A percentile compares a stretch with the other conserved stretches of the same genome.
phyloP scores from a whole-genome alignment of 805 yeast genomes.

The Saturnispora dispora region DNA sequence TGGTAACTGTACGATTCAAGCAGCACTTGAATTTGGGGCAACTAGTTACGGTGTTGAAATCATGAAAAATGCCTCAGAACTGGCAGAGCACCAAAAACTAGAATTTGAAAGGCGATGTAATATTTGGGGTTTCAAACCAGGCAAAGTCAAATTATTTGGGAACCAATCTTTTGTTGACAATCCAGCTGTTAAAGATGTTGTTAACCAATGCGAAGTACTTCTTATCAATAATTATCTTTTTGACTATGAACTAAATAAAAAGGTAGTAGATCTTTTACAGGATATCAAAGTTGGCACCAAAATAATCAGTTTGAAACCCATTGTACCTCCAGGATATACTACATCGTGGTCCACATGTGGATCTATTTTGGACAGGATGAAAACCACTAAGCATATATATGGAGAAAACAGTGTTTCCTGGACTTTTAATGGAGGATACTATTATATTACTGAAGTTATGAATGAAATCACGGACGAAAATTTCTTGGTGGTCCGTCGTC shows the following conservation, averaged over 20 bases:
- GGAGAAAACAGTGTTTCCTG: conserved; percentile 74
- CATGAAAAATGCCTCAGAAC: conserved; percentile 69
- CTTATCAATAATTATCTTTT: conserved; percentile 79
- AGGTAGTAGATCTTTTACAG: conserved; percentile 53
- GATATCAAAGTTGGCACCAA: conserved; percentile 65
- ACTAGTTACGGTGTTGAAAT: conserved; percentile 84
- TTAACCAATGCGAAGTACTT: conserved; percentile 60
- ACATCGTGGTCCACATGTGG: conserved; percentile 44
- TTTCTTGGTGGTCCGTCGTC: conserved; percentile 22
- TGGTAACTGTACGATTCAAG: conserved; percentile 85
- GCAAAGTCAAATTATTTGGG: conserved; percentile 48
- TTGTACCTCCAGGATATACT: conserved; percentile 68
- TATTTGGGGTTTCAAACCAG: conserved; percentile 55
- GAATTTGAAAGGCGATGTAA: conserved; percentile 52
- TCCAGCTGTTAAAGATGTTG: conserved; percentile 40
- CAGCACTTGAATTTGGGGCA: conserved; percentile 80
- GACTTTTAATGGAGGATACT: conserved; percentile 79
- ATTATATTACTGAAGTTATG: conserved; percentile 64
- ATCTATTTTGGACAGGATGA: conserved; percentile 54
- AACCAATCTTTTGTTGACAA: conserved; percentile 67
- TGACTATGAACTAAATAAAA: conserved; percentile 61
- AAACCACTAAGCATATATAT: conserved; percentile 54
- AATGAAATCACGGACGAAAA: conserved; percentile 27
- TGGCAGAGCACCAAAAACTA: conserved; percentile 50
- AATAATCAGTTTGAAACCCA: conserved; percentile 68